Conservation (phyloP, 2,329 filamentous ascomycete genomes). For the Colletotrichum eremochloae region DNA sequence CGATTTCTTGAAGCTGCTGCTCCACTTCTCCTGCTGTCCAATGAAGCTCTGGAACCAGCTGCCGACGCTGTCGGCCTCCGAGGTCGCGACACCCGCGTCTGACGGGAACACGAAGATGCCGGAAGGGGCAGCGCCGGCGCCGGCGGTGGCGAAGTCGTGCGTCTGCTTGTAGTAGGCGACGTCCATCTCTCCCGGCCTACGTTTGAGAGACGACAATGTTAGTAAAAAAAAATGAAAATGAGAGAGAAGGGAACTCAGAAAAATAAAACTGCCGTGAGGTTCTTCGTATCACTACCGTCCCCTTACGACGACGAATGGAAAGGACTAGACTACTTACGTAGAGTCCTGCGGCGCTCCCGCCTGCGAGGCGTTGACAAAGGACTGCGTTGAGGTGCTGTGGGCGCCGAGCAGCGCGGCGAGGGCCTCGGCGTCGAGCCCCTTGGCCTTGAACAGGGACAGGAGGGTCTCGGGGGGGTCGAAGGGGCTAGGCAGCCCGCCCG, state of each 20-base stretch:
- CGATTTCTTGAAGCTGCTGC: constrained; percentile 19
- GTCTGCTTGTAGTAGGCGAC: constrained; percentile 63
- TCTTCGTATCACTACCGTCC: too few species aligned
- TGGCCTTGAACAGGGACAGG: constrained; percentile 63
- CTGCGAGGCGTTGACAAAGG: constrained; percentile 56
- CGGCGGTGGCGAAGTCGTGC: constrained; percentile 48
- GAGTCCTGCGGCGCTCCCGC: constrained; percentile 64
- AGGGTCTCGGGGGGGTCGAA: constrained; percentile 58
- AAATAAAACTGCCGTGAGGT: background rate
- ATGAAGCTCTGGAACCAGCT: constrained; percentile 50
- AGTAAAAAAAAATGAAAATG: background rate
- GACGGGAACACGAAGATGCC: constrained; percentile 58
- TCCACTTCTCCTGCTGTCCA: constrained; percentile 53
- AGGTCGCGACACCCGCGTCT: constrained; percentile 55
- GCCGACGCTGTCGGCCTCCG: constrained; percentile 54
- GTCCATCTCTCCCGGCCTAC: constrained; percentile 63
- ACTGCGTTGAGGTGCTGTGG: constrained; percentile 65
- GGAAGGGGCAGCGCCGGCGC: constrained; percentile 47
- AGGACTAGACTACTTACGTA: constrained; percentile 46
- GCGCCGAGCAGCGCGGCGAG: constrained; percentile 68
- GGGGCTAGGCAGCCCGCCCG: constrained; percentile 58
- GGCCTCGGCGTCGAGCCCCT: constrained; percentile 64
- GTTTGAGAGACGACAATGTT: background rate
- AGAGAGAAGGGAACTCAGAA: too few species aligned
- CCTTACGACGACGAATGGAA: too few species aligned